Evolutionary conservation across 1,284 basidiomycete genomes (phyloP).

Genomic region (Cutaneotrichosporon cavernicola): DNA sequence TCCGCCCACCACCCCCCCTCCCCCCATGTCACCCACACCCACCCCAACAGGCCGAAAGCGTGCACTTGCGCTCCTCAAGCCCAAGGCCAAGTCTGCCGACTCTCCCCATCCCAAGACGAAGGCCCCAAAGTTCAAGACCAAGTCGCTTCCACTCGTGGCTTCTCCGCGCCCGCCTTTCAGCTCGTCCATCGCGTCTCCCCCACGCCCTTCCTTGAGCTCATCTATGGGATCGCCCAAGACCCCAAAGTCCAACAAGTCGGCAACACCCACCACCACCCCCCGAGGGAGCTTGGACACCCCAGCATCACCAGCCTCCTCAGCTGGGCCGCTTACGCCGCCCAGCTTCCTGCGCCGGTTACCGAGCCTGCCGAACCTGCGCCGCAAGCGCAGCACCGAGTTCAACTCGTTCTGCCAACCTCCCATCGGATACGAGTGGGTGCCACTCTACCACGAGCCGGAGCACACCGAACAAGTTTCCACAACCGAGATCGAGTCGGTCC

Average conservation of each 20-base stretch:
- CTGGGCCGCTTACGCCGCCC: background rate
- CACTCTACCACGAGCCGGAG: background rate
- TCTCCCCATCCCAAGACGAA: background rate
- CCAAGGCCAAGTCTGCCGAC: background rate
- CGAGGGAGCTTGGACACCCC: background rate
- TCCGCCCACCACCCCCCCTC: background rate
- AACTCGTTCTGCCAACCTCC: background rate
- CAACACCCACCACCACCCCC: background rate
- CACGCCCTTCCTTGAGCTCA: no score
- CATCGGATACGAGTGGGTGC: background rate
- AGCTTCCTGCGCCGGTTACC: background rate
- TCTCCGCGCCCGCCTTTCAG: no score
- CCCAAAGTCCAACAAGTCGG: background rate
- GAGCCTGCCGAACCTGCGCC: background rate
- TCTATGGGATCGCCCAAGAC: background rate
- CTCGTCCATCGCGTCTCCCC: no score
- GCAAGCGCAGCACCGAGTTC: background rate
- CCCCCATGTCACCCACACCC: background rate
- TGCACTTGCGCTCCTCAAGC: background rate
- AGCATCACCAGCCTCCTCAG: background rate
- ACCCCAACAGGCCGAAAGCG: background rate
- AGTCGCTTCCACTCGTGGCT: no score
- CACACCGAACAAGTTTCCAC: no score
- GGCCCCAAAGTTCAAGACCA: background rate
- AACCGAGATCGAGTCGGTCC: no score